Evolutionary conservation across 495 filamentous ascomycete genomes (phyloP).

Genomic region (Sabuloglossum arenarium): DNA sequence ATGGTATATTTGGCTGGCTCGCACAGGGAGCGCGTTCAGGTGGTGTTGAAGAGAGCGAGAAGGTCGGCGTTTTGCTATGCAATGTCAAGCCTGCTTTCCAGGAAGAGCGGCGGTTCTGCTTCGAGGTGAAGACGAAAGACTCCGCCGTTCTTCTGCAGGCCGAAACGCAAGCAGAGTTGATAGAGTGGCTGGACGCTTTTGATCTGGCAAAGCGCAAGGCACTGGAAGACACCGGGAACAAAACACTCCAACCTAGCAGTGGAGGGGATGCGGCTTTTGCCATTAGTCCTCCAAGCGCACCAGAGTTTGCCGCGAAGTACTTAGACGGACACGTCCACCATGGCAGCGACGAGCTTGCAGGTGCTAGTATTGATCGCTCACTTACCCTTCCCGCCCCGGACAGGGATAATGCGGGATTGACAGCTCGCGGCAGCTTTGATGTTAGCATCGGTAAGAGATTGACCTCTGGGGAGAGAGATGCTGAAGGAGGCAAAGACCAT

Average conservation of each 20-base stretch:
- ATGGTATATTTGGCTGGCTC: constrained; percentile 91
- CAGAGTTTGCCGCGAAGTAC: constrained; percentile 66
- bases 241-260: constrained; percentile 17
- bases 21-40: constrained; percentile 67
- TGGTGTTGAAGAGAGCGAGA: constrained; percentile 85
- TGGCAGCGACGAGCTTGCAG: constrained; percentile 29
- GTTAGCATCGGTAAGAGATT: constrained; percentile 25
- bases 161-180: constrained; percentile 73
- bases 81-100: constrained; percentile 75
- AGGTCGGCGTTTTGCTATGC: constrained; percentile 86
- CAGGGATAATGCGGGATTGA: constrained; percentile 25
- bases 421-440: constrained; percentile 52
- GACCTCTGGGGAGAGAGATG: constrained; percentile 30
- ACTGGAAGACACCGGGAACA: constrained; percentile 53
- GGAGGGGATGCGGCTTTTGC: constrained; percentile 74
- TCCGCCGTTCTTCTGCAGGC: constrained; percentile 76
- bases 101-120: constrained; percentile 90
- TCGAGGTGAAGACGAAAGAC: constrained; percentile 97
- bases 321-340: constrained; percentile 44
- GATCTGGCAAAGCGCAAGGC: constrained; percentile 85
- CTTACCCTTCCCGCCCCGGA: constrained; percentile 47
- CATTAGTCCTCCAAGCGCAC: constrained; percentile 69
- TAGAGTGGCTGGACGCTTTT: constrained; percentile 81
- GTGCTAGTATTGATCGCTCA: constrained; percentile 30
- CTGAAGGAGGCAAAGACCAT: constrained; percentile 49